phyloP scores from a whole-genome alignment of 306 rosid species.

The Prunus fruticosa region DNA sequence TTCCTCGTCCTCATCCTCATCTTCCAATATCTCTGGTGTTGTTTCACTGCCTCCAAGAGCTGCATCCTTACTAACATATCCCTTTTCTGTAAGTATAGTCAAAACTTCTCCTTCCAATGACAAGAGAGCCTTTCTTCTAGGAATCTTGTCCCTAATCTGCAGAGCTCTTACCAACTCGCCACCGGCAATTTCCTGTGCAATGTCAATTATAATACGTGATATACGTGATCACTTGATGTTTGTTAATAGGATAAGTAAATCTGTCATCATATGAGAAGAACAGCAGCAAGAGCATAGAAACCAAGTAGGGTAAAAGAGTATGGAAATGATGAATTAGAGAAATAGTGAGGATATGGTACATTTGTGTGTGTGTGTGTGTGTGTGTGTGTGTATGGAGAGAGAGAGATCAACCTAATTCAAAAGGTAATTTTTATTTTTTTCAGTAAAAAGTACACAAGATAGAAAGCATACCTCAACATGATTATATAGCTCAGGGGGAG shows the following conservation, averaged over 20 bases:
- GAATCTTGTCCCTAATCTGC: slow-evolving; percentile 80
- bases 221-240: slow-evolving; percentile 1
- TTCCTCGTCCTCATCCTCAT: slow-evolving; percentile 93
- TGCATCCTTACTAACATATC: slow-evolving; percentile 59
- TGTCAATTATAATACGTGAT: background rate
- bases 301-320: background rate
- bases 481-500: slow-evolving; percentile 84
- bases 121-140: slow-evolving; percentile 86
- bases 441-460: background rate
- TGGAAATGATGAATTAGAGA: no score
- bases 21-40: slow-evolving; percentile 65
- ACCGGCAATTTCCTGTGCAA: slow-evolving; percentile 80
- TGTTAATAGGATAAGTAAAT: slow-evolving; percentile 19
- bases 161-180: slow-evolving; percentile 65
- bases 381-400: background rate
- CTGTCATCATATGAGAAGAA: background rate
- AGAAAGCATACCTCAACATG: slow-evolving; percentile 67
- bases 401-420: background rate
- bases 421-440: background rate
- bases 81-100: slow-evolving; percentile 76
- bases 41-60: slow-evolving; percentile 48
- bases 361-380: background rate
- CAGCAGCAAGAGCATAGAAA: background rate
- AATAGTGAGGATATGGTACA: background rate
- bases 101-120: slow-evolving; percentile 79